Conservation (phyloP, 148 eudicot species). For the Camellia granthamiana region DNA sequence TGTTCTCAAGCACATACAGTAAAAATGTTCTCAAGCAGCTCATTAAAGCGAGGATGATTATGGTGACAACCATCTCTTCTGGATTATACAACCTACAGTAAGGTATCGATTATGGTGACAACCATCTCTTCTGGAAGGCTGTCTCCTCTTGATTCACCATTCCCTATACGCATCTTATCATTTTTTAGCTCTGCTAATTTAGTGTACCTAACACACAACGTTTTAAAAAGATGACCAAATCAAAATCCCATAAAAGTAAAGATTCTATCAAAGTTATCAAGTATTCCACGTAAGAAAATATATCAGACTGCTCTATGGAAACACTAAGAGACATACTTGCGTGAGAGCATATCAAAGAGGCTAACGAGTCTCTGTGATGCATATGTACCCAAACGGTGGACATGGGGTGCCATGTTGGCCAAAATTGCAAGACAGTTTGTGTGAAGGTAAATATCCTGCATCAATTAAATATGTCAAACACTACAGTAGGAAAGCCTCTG, state of each 20-base stretch:
- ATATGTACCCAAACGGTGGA: conserved; percentile 79
- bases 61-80: no score
- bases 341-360: conserved; percentile 87
- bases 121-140: conserved; percentile 53
- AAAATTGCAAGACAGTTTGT: conserved; percentile 91
- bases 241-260: not conserved
- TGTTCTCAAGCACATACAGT: conserved; percentile 85
- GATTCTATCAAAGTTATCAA: conserved; percentile 3
- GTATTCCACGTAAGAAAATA: conserved; percentile 4
- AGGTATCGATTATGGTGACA: conserved; percentile 3
- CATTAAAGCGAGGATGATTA: conserved; percentile 86
- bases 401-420: conserved; percentile 99
- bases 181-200: conserved; percentile 78
- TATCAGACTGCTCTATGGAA: not conserved
- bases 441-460: conserved; percentile 96
- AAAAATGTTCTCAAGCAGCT: conserved; percentile 89
- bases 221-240: not conserved
- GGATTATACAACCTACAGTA: no score
- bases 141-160: conserved; percentile 48
- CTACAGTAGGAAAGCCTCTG: not conserved
- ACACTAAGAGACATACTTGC: conserved; percentile 59
- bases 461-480: conserved; percentile 16
- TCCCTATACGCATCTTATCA: conserved; percentile 43
- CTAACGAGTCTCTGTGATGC: conserved; percentile 93
- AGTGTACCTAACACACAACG: conserved; percentile 51